These are phyloP conservation scores for Vicia faba DNA, from an alignment of 306 rosid species.

Conservation along the genomic window DNA sequence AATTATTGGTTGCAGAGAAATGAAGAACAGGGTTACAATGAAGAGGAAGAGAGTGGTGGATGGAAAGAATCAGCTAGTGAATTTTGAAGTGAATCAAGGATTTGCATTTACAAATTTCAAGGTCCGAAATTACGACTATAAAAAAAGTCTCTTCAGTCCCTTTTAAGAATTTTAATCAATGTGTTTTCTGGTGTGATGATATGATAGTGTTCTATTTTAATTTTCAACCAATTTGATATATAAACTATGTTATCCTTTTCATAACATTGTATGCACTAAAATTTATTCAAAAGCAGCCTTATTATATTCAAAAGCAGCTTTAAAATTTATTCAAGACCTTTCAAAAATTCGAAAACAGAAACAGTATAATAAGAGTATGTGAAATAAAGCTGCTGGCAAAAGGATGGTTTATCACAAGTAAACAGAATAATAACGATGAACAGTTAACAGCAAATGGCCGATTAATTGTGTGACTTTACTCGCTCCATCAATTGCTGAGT, in stretches of 20 bases:
- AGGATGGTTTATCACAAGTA: not conserved
- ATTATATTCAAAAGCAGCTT: no score
- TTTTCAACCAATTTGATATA: slow-evolving; percentile 5
- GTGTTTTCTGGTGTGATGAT: slow-evolving; percentile 37
- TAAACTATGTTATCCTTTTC: slow-evolving; percentile 5
- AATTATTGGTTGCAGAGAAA: slow-evolving; percentile 35
- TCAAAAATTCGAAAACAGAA: not conserved
- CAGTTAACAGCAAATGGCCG: not conserved
- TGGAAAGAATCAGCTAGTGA: slow-evolving; percentile 39
- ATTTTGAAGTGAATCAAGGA: slow-evolving; percentile 21
- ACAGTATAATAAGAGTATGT: not conserved
- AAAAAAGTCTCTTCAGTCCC: not conserved
- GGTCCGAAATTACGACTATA: not conserved
- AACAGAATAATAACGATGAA: not conserved
- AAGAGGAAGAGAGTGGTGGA: slow-evolving; percentile 37
- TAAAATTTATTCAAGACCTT: not conserved
- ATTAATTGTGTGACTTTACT: not conserved
- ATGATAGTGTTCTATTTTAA: slow-evolving; percentile 9
- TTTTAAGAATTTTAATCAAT: slow-evolving; percentile 8
- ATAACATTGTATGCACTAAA: slow-evolving; percentile 6
- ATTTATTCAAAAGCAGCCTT: no score
- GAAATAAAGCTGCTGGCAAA: not conserved
- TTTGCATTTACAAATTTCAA: slow-evolving; percentile 2
- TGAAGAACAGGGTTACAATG: not conserved
- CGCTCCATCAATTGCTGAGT: not conserved